Conservation (phyloP, 495 filamentous ascomycete species). For the Thermothielavioides terrestris region DNA sequence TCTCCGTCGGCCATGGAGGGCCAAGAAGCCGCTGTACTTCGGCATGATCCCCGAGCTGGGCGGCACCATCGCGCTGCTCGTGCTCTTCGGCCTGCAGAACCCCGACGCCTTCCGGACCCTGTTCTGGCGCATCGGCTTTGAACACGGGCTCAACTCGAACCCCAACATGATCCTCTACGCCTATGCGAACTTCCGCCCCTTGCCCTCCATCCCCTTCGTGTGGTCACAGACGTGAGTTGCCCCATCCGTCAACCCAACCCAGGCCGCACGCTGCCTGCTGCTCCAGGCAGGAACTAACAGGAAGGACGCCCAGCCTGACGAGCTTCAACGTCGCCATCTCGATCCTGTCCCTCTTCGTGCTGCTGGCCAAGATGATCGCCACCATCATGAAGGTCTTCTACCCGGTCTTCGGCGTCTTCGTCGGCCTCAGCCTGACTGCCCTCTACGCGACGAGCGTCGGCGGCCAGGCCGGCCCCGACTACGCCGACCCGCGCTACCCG, state of each 20-base stretch:
- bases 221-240: constrained; percentile 72
- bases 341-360: constrained; percentile 62
- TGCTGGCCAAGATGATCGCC: constrained; percentile 55
- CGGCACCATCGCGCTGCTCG: constrained; percentile 59
- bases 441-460: constrained; percentile 61
- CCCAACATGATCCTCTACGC: constrained; percentile 66
- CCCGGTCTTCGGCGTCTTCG: constrained; percentile 54
- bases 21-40: constrained; percentile 51
- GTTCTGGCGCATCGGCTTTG: constrained; percentile 72
- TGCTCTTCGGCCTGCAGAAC: constrained; percentile 72
- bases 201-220: constrained; percentile 59
- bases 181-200: constrained; percentile 62
- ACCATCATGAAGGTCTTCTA: constrained; percentile 65
- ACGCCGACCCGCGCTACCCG: constrained; percentile 60
- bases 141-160: constrained; percentile 76
- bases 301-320: constrained; percentile 49
- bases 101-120: constrained; percentile 70
- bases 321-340: constrained; percentile 76
- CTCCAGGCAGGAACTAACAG: too few relatives aligned
- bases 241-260: background rate
- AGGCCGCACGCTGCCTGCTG: too few relatives aligned
- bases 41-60: constrained; percentile 63
- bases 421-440: constrained; percentile 50
- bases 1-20: constrained; percentile 53
- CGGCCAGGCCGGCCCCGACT: constrained; percentile 72